Evolutionary conservation across 306 rosid genomes (phyloP).

Genomic region (Dalbergia oliveri): DNA sequence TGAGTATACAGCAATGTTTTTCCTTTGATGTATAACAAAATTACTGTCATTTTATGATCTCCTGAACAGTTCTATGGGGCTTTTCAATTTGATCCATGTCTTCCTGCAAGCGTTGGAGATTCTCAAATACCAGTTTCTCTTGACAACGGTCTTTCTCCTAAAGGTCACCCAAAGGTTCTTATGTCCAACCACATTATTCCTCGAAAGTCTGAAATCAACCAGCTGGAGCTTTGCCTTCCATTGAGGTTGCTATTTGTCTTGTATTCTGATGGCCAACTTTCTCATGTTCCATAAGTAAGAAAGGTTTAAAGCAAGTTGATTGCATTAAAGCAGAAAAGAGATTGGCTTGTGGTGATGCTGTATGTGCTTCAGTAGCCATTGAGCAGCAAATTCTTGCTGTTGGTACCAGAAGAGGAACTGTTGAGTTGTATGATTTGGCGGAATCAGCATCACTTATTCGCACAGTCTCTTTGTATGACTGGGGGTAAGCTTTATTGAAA

Average conservation of each 20-base stretch:
- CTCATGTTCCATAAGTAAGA: slow-evolving; percentile 89
- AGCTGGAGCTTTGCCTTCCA: slow-evolving; percentile 81
- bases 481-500: slow-evolving; percentile 81
- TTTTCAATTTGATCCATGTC: slow-evolving; percentile 67
- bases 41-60: slow-evolving; percentile 48
- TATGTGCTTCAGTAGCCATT: slow-evolving; percentile 80
- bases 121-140: slow-evolving; percentile 60
- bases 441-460: slow-evolving; percentile 80
- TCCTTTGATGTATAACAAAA: slow-evolving; percentile 29
- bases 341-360: slow-evolving; percentile 83
- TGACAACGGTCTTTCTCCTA: slow-evolving; percentile 72
- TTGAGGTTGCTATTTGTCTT: slow-evolving; percentile 85
- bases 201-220: slow-evolving; percentile 70
- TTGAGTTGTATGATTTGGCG: slow-evolving; percentile 88
- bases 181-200: slow-evolving; percentile 51
- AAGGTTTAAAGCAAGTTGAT: slow-evolving; percentile 86
- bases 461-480: slow-evolving; percentile 82
- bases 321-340: slow-evolving; percentile 80
- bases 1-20: slow-evolving; percentile 30
- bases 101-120: no score
- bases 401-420: slow-evolving; percentile 91
- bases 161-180: slow-evolving; percentile 56
- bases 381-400: slow-evolving; percentile 96
- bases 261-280: slow-evolving; percentile 85
- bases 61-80: slow-evolving; percentile 87